A percentile compares a stretch with the other conserved stretches of the same genome.
Conservation (phyloP, 2,329 filamentous ascomycete species). For the Cladosporium sphaerospermum region DNA sequence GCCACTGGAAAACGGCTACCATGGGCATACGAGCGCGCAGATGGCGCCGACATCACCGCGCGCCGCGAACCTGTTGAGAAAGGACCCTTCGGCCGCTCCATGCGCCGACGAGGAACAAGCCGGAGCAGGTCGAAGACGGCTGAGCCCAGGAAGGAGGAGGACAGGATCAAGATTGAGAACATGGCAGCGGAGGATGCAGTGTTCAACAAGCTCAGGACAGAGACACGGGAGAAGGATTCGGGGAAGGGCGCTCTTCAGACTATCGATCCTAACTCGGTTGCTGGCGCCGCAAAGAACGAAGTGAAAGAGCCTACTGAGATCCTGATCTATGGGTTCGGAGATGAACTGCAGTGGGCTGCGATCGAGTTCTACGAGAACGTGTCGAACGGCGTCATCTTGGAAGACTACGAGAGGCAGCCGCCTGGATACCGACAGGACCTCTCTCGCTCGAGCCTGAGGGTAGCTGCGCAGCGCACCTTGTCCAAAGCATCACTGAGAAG, state of each 20-base stretch:
- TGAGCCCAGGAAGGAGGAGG: conserved; percentile 55
- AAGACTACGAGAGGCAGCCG: conserved; percentile 87
- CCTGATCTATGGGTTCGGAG: conserved; percentile 76
- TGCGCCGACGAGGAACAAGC: conserved; percentile 38
- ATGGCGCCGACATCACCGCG: conserved; percentile 11
- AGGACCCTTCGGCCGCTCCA: conserved; percentile 54
- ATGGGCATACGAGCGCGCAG: conserved; percentile 50
- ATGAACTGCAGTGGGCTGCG: conserved; percentile 67
- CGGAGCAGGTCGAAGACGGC: conserved; percentile 46
- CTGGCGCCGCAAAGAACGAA: conserved; percentile 31
- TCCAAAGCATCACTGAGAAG: conserved; percentile 68
- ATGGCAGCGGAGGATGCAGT: conserved; percentile 42
- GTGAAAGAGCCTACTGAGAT: conserved; percentile 64
- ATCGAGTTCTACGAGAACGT: conserved; percentile 83
- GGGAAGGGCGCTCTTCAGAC: conserved; percentile 23
- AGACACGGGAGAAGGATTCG: conserved; percentile 21
- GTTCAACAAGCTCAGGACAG: conserved; percentile 33
- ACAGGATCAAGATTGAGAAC: conserved; percentile 42
- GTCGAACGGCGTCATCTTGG: conserved; percentile 72
- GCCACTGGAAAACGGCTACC: conserved; percentile 53
- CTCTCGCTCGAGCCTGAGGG: conserved; percentile 66
- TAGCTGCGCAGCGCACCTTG: conserved; percentile 61
- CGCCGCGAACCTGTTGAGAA: conserved; percentile 48
- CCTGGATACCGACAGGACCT: conserved; percentile 61
- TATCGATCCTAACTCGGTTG: conserved; percentile 19